Conservation (phyloP, 495 filamentous ascomycete species). For the Aspergillus nidulans region DNA sequence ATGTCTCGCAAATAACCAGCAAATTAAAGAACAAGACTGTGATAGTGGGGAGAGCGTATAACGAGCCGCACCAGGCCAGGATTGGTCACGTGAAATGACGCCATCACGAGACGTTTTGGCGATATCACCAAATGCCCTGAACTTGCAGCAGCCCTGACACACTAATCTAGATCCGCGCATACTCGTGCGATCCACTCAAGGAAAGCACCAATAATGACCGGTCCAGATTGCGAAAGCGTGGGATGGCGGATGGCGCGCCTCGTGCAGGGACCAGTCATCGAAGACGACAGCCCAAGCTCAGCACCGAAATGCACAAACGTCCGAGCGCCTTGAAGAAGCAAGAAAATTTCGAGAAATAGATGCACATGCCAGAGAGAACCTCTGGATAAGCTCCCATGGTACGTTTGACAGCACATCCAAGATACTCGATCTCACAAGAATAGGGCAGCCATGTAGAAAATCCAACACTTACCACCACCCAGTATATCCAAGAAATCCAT, state of each 20-base stretch:
- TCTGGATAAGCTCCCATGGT: background rate
- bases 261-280: conserved; percentile 8
- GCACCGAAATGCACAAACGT: background rate
- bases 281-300: conserved; percentile 1
- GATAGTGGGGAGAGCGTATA: background rate
- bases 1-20: background rate
- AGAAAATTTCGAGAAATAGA: background rate
- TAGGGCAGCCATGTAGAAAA: background rate
- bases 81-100: conserved; percentile 41
- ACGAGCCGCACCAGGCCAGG: background rate
- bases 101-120: conserved; percentile 29
- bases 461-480: conserved; percentile 33
- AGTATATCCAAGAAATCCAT: conserved; percentile 45
- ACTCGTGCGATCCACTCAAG: conserved; percentile 19
- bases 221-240: conserved; percentile 16
- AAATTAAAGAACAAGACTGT: background rate
- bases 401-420: background rate
- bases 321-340: conserved; percentile 3
- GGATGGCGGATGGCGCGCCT: conserved; percentile 7
- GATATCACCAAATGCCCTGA: conserved; percentile 21
- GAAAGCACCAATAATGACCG: conserved; percentile 15
- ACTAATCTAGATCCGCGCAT: conserved; percentile 16
- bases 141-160: conserved; percentile 14
- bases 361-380: background rate
- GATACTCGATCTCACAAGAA: background rate